Conservation (phyloP, 1,284 basidiomycete genomes). For the Moniliophthora roreri region DNA sequence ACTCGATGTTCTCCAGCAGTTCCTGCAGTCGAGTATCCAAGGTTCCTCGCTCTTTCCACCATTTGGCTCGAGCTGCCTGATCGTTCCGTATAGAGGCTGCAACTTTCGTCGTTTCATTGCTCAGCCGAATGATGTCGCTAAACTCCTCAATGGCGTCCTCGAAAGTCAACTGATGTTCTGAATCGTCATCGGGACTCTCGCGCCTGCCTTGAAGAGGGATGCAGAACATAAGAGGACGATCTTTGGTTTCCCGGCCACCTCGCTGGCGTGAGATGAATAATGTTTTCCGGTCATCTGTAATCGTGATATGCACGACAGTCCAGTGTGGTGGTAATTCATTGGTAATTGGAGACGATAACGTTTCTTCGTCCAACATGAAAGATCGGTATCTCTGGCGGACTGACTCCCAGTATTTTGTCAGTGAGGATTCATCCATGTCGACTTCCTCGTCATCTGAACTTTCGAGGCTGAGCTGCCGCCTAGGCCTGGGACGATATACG, state of each 20-base stretch:
- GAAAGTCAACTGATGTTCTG: slow-evolving; percentile 73
- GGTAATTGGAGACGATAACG: slow-evolving; percentile 37
- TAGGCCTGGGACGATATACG: slow-evolving; percentile 26
- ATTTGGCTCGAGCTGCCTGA: slow-evolving; percentile 63
- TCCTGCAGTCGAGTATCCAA: slow-evolving; percentile 79
- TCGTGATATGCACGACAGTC: slow-evolving; percentile 83
- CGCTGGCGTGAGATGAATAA: slow-evolving; percentile 85
- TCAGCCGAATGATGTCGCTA: slow-evolving; percentile 73
- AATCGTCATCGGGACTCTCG: slow-evolving; percentile 66
- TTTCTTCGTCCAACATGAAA: slow-evolving; percentile 39
- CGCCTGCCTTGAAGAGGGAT: slow-evolving; percentile 85
- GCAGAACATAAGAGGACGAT: slow-evolving; percentile 76
- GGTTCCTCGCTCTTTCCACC: slow-evolving; percentile 83
- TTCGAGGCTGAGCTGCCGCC: slow-evolving; percentile 25
- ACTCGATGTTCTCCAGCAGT: slow-evolving; percentile 86
- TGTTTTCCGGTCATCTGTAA: slow-evolving; percentile 81
- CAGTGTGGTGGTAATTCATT: slow-evolving; percentile 72
- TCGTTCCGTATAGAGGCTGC: slow-evolving; percentile 74
- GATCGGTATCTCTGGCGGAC: slow-evolving; percentile 54
- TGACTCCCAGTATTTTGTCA: slow-evolving; percentile 62
- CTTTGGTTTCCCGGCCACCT: slow-evolving; percentile 35
- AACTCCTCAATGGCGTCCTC: slow-evolving; percentile 77
- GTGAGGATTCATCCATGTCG: slow-evolving; percentile 29
- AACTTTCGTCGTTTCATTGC: slow-evolving; percentile 74
- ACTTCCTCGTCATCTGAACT: slow-evolving; percentile 33